These are phyloP conservation scores for Micromonas pusilla DNA, from an alignment of 139 green algal genomes.

Conservation along the genomic window DNA sequence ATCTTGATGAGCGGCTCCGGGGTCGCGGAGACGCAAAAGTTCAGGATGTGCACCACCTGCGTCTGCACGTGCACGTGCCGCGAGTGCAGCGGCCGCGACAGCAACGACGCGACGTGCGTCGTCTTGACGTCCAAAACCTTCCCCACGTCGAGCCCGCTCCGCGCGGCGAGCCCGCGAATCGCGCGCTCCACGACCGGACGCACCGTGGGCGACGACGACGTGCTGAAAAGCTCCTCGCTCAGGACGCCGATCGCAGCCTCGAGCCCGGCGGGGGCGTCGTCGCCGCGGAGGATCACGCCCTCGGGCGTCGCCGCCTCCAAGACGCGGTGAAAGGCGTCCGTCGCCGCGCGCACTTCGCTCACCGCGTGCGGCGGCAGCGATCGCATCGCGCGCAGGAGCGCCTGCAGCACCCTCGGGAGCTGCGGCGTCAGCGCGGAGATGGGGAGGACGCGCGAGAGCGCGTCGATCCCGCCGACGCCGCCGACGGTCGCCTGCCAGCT, in stretches of 20 bases:
- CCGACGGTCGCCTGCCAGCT: slow-evolving; percentile 70
- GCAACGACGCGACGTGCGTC: slow-evolving; percentile 24
- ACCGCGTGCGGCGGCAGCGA: slow-evolving; percentile 59
- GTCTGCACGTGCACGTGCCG: slow-evolving; percentile 39
- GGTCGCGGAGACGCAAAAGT: slow-evolving; percentile 46
- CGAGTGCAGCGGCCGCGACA: slow-evolving; percentile 31
- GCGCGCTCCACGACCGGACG: slow-evolving; percentile 42
- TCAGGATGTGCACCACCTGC: slow-evolving; percentile 41
- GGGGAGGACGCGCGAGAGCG: slow-evolving; percentile 37
- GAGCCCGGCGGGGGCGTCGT: slow-evolving; percentile 20
- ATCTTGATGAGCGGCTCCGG: slow-evolving; percentile 40
- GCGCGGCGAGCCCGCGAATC: slow-evolving; percentile 30
- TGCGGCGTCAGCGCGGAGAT: not conserved
- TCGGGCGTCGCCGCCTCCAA: slow-evolving; percentile 13
- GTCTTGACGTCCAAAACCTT: slow-evolving; percentile 33
- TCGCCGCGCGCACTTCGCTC: slow-evolving; percentile 47
- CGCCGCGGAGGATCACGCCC: not conserved
- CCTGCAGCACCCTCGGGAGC: slow-evolving; percentile 40
- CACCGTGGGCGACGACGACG: slow-evolving; percentile 20
- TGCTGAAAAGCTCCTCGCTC: slow-evolving; percentile 39
- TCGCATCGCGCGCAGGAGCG: slow-evolving; percentile 64
- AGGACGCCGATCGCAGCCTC: slow-evolving; percentile 38
- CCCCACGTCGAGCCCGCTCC: slow-evolving; percentile 30
- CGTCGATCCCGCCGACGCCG: slow-evolving; percentile 59
- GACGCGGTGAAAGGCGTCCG: slow-evolving; percentile 33